Conservation (phyloP, 2,329 filamentous ascomycete genomes). For the Trichoderma breve region DNA sequence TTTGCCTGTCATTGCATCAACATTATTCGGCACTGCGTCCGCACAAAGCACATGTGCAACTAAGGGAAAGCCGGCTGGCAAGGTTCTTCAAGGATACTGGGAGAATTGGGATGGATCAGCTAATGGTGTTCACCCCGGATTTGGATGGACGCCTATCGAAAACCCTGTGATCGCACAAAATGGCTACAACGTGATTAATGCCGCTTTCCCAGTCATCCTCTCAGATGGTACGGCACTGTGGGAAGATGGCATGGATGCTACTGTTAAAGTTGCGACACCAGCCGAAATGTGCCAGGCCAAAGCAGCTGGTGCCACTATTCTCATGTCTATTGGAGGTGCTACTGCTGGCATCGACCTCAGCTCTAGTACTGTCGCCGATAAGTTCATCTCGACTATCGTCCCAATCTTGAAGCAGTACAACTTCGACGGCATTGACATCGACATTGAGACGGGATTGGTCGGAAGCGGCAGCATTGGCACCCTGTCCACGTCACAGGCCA, state of each 20-base stretch:
- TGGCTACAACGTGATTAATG: conserved; percentile 37
- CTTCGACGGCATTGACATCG: conserved; percentile 39
- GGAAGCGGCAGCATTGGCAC: conserved; percentile 32
- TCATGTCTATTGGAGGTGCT: conserved; percentile 37
- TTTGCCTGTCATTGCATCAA: conserved; percentile 21
- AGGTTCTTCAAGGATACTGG: conserved; percentile 38
- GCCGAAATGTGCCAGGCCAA: conserved; percentile 36
- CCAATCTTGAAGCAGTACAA: conserved; percentile 37
- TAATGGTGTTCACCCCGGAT: conserved; percentile 34
- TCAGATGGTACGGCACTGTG: conserved; percentile 35
- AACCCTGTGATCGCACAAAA: conserved; percentile 30
- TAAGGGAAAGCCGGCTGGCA: conserved; percentile 34
- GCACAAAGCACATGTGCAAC: conserved; percentile 31
- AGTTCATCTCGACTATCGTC: conserved; percentile 36
- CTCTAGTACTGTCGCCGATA: conserved; percentile 34
- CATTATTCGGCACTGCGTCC: conserved; percentile 14
- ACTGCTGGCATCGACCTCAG: conserved; percentile 35
- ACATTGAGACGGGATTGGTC: conserved; percentile 34
- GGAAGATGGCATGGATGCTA: conserved; percentile 35
- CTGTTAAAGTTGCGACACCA: conserved; percentile 32
- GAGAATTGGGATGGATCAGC: conserved; percentile 38
- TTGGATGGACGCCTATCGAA: conserved; percentile 36
- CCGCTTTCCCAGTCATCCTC: conserved; percentile 36
- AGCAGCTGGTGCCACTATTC: conserved; percentile 34
- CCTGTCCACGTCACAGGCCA: conserved; percentile 34